A percentile compares a stretch with the other conserved stretches of the same genome.
Conservation (phyloP, 2,329 filamentous ascomycete species). For the Thermochaetoides dissita region DNA sequence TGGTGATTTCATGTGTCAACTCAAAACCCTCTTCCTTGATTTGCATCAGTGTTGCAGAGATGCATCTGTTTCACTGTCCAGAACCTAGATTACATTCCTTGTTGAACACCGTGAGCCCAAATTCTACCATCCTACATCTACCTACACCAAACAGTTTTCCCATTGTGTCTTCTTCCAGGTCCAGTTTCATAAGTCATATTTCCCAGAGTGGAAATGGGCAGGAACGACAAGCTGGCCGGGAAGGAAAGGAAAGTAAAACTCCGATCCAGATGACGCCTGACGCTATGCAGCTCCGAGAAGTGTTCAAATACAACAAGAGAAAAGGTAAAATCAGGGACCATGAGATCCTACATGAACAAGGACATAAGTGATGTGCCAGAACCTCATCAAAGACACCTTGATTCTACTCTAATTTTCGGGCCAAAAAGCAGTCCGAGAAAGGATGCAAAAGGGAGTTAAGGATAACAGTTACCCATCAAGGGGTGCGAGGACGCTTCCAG, state of each 20-base stretch:
- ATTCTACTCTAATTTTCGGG: too few species aligned
- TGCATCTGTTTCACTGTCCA: too few species aligned
- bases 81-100: too few species aligned
- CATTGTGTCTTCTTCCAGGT: too few species aligned
- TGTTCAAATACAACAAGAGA: slow-evolving; percentile 8
- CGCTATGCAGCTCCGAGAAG: slow-evolving; percentile 13
- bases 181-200: background rate
- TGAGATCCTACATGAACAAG: slow-evolving; percentile 4
- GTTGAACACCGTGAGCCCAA: too few species aligned
- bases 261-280: slow-evolving; percentile 12
- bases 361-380: background rate
- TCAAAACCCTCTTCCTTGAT: too few species aligned
- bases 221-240: background rate
- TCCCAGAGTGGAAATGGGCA: background rate
- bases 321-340: background rate
- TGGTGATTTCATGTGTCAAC: too few species aligned
- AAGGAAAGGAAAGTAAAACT: slow-evolving; percentile 3
- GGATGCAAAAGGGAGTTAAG: background rate
- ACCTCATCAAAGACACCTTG: too few species aligned
- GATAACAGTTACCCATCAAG: slow-evolving; percentile 22
- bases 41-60: too few species aligned
- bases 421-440: too few species aligned
- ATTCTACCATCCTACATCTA: too few species aligned
- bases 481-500: slow-evolving; percentile 51
- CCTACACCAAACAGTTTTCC: too few species aligned